Percentiles rank a stretch among this genome's conserved stretches.
These are phyloP conservation scores for Ploettnerulaceae sp. DNA, from an alignment of 2,329 filamentous ascomycete genomes.

Conservation along the genomic window DNA sequence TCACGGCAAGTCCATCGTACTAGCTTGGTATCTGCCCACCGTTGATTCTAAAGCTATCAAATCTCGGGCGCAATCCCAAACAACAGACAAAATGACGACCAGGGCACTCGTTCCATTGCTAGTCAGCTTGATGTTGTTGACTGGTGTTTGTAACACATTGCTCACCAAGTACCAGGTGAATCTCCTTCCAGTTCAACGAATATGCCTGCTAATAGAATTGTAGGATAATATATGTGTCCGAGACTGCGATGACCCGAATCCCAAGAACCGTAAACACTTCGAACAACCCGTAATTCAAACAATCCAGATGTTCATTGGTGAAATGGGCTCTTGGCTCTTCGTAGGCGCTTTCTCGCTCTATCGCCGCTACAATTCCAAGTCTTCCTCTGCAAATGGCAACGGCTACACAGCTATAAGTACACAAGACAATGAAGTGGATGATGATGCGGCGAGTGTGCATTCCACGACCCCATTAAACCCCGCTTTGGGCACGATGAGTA, in stretches of 20 bases:
- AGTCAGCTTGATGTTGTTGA: constrained; percentile 93
- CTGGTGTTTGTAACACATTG: constrained; percentile 93
- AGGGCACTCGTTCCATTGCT: constrained; percentile 74
- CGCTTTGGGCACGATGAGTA: constrained; percentile 48
- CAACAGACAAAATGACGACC: constrained; percentile 54
- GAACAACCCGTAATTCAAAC: constrained; percentile 96
- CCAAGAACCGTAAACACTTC: constrained; percentile 65
- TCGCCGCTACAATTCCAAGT: constrained; percentile 47
- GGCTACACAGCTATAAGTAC: constrained; percentile 61
- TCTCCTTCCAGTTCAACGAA: not conserved
- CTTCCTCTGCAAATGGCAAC: constrained; percentile 43
- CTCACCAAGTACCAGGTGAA: constrained; percentile 90
- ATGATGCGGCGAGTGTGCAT: constrained; percentile 43
- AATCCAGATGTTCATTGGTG: constrained; percentile 95
- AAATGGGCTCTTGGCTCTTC: constrained; percentile 94
- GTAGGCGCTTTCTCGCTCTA: constrained; percentile 66
- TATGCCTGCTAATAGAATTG: constrained; percentile 15
- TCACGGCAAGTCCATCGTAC: not conserved
- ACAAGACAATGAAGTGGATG: constrained; percentile 34
- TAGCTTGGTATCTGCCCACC: not conserved
- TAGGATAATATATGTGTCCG: constrained; percentile 96
- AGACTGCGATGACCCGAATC: constrained; percentile 71
- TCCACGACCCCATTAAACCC: constrained; percentile 42
- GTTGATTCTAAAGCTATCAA: not conserved
- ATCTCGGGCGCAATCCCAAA: not conserved